Conservation (phyloP, 73 alveolate species). For the Blepharisma stoltei region DNA sequence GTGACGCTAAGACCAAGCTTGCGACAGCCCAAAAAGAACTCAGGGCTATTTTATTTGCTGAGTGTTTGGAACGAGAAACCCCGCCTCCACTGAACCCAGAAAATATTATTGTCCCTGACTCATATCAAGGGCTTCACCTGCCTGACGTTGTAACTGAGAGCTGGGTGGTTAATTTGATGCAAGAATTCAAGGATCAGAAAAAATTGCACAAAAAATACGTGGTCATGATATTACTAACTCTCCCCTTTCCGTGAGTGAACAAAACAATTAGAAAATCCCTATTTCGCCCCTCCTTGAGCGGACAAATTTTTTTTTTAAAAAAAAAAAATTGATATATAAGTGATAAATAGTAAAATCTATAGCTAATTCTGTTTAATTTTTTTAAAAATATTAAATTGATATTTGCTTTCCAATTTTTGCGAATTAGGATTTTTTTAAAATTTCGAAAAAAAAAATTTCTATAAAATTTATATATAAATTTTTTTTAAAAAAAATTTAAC, state of each 20-base stretch:
- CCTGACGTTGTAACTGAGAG: conserved; percentile 55
- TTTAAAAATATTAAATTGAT: too few species aligned
- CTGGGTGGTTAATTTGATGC: conserved; percentile 88
- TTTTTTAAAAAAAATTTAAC: neutral
- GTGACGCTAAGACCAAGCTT: conserved; percentile 76
- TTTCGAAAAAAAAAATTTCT: too few species aligned
- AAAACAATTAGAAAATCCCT: too few species aligned
- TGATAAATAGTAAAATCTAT: too few species aligned
- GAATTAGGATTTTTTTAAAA: conserved; percentile 20
- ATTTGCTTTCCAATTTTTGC: too few species aligned
- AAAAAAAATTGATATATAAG: too few species aligned
- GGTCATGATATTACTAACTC: conserved; percentile 62
- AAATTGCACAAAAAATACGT: conserved; percentile 90
- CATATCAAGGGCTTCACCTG: conserved; percentile 87
- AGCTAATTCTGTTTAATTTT: too few species aligned
- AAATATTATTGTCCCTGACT: conserved; percentile 67
- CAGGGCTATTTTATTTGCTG: conserved; percentile 68
- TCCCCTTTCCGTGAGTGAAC: too few species aligned
- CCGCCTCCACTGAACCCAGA: conserved; percentile 59
- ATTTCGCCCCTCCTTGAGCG: too few species aligned
- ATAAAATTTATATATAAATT: neutral
- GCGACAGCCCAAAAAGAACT: conserved; percentile 74
- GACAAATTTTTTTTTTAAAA: too few species aligned
- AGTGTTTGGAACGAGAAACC: conserved; percentile 63
- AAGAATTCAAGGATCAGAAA: conserved; percentile 73